phyloP scores from a whole-genome alignment of 495 filamentous ascomycete genomes.

The Hyaloscypha variabilis region DNA sequence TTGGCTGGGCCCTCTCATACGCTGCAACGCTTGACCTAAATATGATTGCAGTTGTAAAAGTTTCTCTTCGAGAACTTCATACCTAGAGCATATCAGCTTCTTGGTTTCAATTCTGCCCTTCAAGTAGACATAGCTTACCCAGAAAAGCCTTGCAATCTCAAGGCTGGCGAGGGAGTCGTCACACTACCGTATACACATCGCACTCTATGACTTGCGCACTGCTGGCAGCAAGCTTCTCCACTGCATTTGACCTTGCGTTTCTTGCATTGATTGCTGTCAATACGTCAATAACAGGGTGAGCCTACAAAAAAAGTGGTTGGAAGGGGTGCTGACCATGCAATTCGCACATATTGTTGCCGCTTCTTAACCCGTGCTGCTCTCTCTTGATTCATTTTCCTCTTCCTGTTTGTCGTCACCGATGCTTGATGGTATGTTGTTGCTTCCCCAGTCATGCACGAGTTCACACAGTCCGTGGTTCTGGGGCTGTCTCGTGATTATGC shows the following conservation, averaged over 20 bases:
- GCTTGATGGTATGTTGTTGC: too few relatives aligned
- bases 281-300: neutral
- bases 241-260: conserved; percentile 89
- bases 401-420: too few relatives aligned
- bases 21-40: neutral
- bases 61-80: too few relatives aligned
- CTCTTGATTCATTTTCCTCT: too few relatives aligned
- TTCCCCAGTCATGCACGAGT: too few relatives aligned
- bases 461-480: too few relatives aligned
- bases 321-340: conserved; percentile 3
- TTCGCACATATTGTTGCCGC: conserved; percentile 9
- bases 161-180: neutral
- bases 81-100: too few relatives aligned
- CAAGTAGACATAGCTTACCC: too few relatives aligned
- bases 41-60: neutral
- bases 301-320: too few relatives aligned
- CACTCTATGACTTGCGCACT: conserved; percentile 75
- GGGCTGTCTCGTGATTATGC: too few relatives aligned
- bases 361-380: neutral
- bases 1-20: neutral
- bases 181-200: conserved; percentile 71
- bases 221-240: conserved; percentile 73
- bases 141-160: neutral
- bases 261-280: conserved; percentile 73
- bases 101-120: too few relatives aligned